Conservation (phyloP, 2,329 filamentous ascomycete species). For the Grosmannia huntii region DNA sequence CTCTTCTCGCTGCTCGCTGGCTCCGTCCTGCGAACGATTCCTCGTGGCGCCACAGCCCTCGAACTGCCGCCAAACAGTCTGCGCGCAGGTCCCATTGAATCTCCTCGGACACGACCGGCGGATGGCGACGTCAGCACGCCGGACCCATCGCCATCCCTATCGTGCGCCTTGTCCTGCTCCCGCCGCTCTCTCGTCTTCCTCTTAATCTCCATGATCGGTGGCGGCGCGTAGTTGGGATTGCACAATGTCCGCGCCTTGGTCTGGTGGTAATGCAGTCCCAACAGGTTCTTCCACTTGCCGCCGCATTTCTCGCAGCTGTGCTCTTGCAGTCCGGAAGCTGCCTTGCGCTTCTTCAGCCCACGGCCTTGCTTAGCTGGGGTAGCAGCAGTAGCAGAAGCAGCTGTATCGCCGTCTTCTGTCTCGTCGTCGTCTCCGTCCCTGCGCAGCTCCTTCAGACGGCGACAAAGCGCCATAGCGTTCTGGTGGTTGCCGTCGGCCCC, state of each 20-base stretch:
- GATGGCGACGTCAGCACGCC: not conserved
- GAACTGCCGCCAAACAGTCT: not conserved
- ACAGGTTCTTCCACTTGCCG: slow-evolving; percentile 42
- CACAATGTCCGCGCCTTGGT: slow-evolving; percentile 41
- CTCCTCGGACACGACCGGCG: too few relatives aligned
- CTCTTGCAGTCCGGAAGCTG: slow-evolving; percentile 7
- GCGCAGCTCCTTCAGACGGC: slow-evolving; percentile 2
- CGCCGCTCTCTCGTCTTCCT: not conserved
- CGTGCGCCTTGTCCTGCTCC: not conserved
- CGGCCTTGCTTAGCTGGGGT: not conserved
- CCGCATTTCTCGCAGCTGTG: slow-evolving; percentile 41
- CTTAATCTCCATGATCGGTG: slow-evolving; percentile 12
- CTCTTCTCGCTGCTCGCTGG: too few relatives aligned
- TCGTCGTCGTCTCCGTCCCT: not conserved
- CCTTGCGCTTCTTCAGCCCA: slow-evolving; percentile 8
- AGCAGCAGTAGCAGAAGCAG: not conserved
- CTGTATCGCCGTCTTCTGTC: not conserved
- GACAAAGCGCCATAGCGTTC: slow-evolving; percentile 8
- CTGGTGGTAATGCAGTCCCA: slow-evolving; percentile 45
- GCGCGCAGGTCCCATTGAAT: not conserved
- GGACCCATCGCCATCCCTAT: too few relatives aligned
- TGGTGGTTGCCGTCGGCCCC: slow-evolving; percentile 5
- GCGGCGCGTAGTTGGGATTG: slow-evolving; percentile 32
- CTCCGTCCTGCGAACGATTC: not conserved
- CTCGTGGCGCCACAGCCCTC: not conserved